Percentiles rank a stretch among this genome's conserved stretches.
These are phyloP conservation scores for Echria macrotheca DNA, from an alignment of 495 filamentous ascomycete species.

Conservation along the genomic window DNA sequence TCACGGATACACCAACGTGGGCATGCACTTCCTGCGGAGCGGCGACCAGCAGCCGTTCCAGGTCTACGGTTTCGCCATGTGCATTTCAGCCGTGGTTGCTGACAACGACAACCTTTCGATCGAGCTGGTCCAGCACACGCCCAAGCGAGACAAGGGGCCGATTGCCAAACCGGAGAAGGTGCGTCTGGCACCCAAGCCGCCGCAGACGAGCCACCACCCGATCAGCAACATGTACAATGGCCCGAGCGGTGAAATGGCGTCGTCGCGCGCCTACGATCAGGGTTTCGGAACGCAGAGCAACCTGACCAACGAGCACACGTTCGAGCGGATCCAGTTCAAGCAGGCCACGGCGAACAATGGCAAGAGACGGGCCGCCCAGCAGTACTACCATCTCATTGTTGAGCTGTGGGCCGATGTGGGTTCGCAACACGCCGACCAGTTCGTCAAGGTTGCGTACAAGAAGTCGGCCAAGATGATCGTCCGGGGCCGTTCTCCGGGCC, in stretches of 20 bases:
- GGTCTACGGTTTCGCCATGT: conserved; percentile 70
- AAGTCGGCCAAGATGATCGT: conserved; percentile 88
- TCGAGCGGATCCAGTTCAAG: conserved; percentile 96
- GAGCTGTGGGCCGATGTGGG: conserved; percentile 79
- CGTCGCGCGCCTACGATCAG: conserved; percentile 35
- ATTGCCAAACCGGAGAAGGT: conserved; percentile 71
- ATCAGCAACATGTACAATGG: conserved; percentile 29
- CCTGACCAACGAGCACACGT: conserved; percentile 58
- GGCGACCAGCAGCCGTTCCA: conserved; percentile 39
- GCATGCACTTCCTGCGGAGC: conserved; percentile 36
- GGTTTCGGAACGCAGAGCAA: conserved; percentile 33
- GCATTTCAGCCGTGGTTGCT: conserved; percentile 82
- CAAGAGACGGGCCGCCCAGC: conserved; percentile 83
- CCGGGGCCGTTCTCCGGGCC: conserved; percentile 84
- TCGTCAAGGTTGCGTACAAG: conserved; percentile 71
- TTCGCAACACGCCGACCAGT: conserved; percentile 42
- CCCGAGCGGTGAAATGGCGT: conserved; percentile 34
- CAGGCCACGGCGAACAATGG: conserved; percentile 95
- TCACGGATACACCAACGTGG: conserved; percentile 32
- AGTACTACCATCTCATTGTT: conserved; percentile 88
- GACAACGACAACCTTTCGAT: conserved; percentile 70
- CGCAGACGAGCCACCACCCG: conserved; percentile 42
- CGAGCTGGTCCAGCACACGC: conserved; percentile 89
- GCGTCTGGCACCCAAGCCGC: conserved; percentile 60
- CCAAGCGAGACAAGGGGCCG: conserved; percentile 90